Percentiles rank a stretch among this genome's conserved stretches.
Conservation (phyloP, 2,329 filamentous ascomycete species). For the Curvularia verruculosa region DNA sequence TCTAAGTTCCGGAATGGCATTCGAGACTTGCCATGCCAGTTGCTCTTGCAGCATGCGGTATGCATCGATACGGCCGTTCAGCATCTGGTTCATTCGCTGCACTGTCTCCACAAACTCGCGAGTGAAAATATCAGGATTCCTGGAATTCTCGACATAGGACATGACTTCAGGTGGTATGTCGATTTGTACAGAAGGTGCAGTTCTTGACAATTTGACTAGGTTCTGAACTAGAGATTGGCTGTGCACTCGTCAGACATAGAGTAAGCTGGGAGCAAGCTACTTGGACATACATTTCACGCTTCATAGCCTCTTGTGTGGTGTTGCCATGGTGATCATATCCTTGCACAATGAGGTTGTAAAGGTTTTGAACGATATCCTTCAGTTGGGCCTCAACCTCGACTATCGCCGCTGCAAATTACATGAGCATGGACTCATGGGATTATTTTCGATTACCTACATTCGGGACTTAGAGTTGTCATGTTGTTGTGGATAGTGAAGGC, state of each 20-base stretch:
- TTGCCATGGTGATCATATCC: conserved; percentile 65
- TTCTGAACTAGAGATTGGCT: conserved; percentile 60
- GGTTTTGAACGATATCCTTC: conserved; percentile 66
- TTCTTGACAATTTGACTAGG: conserved; percentile 59
- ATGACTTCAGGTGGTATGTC: conserved; percentile 67
- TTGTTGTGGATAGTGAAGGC: neutral
- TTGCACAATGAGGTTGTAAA: conserved; percentile 65
- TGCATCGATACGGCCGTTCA: conserved; percentile 66
- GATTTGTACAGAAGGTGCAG: conserved; percentile 57
- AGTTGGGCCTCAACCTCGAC: conserved; percentile 56
- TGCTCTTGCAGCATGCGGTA: conserved; percentile 65
- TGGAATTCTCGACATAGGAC: conserved; percentile 65
- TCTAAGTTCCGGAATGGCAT: conserved; percentile 63
- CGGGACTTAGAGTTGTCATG: conserved; percentile 17
- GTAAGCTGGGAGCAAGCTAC: no score
- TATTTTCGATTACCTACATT: conserved; percentile 3
- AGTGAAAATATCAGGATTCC: conserved; percentile 71
- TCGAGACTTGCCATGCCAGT: conserved; percentile 63
- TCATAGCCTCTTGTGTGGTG: conserved; percentile 63
- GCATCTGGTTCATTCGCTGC: conserved; percentile 66
- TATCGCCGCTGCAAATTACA: conserved; percentile 18
- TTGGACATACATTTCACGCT: conserved; percentile 60
- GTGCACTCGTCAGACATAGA: conserved; percentile 6
- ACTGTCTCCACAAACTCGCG: conserved; percentile 69
- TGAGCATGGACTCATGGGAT: conserved; percentile 3